phyloP scores from a whole-genome alignment of 768 basidiomycete genomes.

The Tricholoma terreum region DNA sequence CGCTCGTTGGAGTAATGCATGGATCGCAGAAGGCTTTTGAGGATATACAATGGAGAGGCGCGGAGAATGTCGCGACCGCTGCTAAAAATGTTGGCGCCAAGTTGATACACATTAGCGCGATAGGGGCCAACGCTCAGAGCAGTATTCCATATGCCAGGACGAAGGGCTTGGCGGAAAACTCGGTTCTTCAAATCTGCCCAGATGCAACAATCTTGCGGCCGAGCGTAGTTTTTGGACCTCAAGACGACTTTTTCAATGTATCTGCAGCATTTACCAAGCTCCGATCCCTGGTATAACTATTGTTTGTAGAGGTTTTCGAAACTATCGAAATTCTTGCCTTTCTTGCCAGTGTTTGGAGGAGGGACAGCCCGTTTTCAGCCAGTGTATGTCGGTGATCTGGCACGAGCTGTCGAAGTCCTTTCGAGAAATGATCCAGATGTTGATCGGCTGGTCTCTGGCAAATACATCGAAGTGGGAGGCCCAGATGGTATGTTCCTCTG shows the following conservation, averaged over 20 bases:
- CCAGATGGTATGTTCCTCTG: conserved; percentile 28
- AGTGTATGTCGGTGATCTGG: conserved; percentile 69
- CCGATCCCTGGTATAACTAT: neutral
- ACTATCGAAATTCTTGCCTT: conserved; percentile 58
- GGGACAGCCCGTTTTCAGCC: conserved; percentile 68
- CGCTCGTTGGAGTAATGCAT: conserved; percentile 66
- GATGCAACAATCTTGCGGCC: conserved; percentile 65
- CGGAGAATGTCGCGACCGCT: conserved; percentile 58
- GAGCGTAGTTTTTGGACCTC: conserved; percentile 73
- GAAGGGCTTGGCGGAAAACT: conserved; percentile 60
- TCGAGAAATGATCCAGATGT: conserved; percentile 42
- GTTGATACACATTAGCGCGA: conserved; percentile 67
- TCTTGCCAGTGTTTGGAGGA: conserved; percentile 77
- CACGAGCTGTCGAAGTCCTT: conserved; percentile 56
- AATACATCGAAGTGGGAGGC: conserved; percentile 44
- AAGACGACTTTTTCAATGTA: conserved; percentile 74
- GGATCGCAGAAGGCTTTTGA: conserved; percentile 57
- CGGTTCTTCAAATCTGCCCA: conserved; percentile 43
- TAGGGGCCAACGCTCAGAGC: conserved; percentile 64
- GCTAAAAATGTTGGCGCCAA: conserved; percentile 53
- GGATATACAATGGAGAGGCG: conserved; percentile 60
- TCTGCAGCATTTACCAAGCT: neutral
- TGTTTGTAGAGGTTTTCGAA: conserved; percentile 54
- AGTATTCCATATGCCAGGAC: conserved; percentile 57
- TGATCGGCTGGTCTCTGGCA: conserved; percentile 46